phyloP scores from a whole-genome alignment of 176 grass and related monocot species.

The Zizania latifolia region DNA sequence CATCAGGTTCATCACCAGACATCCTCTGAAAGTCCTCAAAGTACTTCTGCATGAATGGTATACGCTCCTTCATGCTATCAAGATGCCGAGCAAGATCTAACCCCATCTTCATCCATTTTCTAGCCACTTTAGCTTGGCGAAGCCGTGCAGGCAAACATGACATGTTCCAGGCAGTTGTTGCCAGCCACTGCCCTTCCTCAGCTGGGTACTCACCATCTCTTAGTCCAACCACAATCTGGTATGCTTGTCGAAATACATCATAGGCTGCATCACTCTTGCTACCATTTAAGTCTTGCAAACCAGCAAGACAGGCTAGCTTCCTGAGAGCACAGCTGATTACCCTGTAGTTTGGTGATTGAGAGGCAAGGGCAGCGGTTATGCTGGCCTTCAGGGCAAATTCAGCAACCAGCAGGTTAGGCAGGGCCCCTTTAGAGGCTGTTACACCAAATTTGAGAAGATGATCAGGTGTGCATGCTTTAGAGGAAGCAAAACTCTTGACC shows the following conservation, averaged over 20 bases:
- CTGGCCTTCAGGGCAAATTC: conserved; percentile 69
- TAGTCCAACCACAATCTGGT: conserved; percentile 83
- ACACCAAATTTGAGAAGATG: conserved; percentile 63
- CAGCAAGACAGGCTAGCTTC: conserved; percentile 59
- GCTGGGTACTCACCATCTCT: conserved; percentile 68
- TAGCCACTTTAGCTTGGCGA: conserved; percentile 46
- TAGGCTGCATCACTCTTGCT: conserved; percentile 56
- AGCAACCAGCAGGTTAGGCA: conserved; percentile 53
- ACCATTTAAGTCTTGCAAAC: conserved; percentile 43
- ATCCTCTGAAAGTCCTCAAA: conserved; percentile 50
- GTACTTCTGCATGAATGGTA: conserved; percentile 56
- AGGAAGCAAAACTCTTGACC: conserved; percentile 67
- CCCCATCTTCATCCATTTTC: conserved; percentile 86
- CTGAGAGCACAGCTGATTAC: conserved; percentile 62
- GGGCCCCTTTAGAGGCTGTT: conserved; percentile 46
- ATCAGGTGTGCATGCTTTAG: conserved; percentile 52
- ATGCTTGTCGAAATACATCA: conserved; percentile 69
- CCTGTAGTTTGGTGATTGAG: conserved; percentile 60
- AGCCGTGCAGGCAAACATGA: conserved; percentile 49
- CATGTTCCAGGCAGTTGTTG: conserved; percentile 76
- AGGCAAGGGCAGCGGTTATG: conserved; percentile 54
- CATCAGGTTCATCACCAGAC: conserved; percentile 35
- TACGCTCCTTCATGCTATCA: conserved; percentile 62
- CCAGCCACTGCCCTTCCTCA: conserved; percentile 86
- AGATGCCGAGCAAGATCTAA: conserved; percentile 69